Conservation (phyloP, 31 red algal genomes). For the Endocladia muricata region DNA sequence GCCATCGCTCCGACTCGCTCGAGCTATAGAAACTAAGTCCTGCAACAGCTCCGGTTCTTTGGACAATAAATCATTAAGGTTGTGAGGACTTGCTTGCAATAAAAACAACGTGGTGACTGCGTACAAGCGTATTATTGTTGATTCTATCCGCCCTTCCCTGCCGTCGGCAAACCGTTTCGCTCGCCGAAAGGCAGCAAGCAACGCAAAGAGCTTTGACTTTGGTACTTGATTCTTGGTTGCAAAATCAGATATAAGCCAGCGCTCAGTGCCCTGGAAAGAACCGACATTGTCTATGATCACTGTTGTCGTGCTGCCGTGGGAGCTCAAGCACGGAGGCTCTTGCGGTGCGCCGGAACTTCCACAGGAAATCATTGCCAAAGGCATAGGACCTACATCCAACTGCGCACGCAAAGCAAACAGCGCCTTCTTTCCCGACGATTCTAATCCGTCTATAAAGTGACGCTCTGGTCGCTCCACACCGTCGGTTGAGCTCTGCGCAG, state of each 20-base stretch:
- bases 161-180: conserved; percentile 48
- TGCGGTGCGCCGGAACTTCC: not conserved
- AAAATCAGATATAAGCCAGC: conserved; percentile 51
- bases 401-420: not conserved
- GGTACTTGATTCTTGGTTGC: conserved; percentile 28
- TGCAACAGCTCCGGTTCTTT: conserved; percentile 65
- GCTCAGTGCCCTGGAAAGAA: conserved; percentile 31
- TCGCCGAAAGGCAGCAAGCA: conserved; percentile 29
- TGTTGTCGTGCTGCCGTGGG: not conserved
- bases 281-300: conserved; percentile 32
- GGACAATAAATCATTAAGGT: conserved; percentile 15
- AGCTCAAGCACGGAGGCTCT: not conserved
- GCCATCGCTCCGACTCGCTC: conserved; percentile 45
- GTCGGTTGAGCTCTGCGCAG: not conserved
- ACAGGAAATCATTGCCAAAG: not conserved
- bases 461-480: not conserved
- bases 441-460: not conserved
- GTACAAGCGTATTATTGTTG: conserved; percentile 40
- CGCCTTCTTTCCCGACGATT: not conserved
- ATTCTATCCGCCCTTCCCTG: conserved; percentile 40
- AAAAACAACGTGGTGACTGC: conserved; percentile 67
- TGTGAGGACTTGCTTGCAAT: conserved; percentile 29
- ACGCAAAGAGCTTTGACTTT: conserved; percentile 43
- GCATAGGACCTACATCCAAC: conserved; percentile 19
- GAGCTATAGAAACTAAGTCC: conserved; percentile 44